Percentiles rank a stretch among this genome's conserved stretches.
phyloP scores from a whole-genome alignment of 1,139 yeast genomes.

The Geotrichum cucujoidarum region DNA sequence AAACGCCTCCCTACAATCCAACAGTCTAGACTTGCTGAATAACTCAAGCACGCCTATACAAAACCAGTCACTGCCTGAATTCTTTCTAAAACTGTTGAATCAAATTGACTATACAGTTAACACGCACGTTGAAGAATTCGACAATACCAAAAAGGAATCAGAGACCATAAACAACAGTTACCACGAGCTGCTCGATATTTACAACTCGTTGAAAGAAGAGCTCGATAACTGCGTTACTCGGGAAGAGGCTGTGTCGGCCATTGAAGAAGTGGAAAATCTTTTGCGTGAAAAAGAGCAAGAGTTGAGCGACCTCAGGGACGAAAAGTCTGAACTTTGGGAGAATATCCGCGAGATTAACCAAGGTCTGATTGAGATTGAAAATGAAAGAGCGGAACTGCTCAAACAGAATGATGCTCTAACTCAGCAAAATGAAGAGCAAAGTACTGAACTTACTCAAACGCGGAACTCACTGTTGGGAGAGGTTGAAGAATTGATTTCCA shows the following conservation, averaged over 20 bases:
- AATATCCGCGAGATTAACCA: slow-evolving; percentile 14
- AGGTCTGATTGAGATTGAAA: slow-evolving; percentile 13
- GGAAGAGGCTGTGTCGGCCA: slow-evolving; percentile 10
- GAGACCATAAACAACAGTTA: slow-evolving; percentile 1
- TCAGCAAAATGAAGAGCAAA: slow-evolving; percentile 11
- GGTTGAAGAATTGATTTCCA: not conserved
- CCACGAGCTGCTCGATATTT: slow-evolving; percentile 8
- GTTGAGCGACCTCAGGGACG: slow-evolving; percentile 8
- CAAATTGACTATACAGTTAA: slow-evolving; percentile 3
- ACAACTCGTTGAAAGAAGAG: slow-evolving; percentile 7
- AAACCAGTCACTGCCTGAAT: slow-evolving; percentile 1
- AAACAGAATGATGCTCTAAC: slow-evolving; percentile 9
- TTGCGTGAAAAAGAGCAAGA: slow-evolving; percentile 18
- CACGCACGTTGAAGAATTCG: not conserved
- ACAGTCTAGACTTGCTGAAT: not conserved
- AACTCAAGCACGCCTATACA: not conserved
- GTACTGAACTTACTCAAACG: not conserved
- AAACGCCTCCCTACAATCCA: no score
- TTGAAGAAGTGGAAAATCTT: slow-evolving; percentile 10
- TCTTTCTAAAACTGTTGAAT: slow-evolving; percentile 3
- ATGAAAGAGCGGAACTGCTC: slow-evolving; percentile 9
- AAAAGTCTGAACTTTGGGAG: slow-evolving; percentile 11
- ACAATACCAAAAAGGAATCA: not conserved
- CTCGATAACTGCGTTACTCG: slow-evolving; percentile 12
- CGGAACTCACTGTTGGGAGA: slow-evolving; percentile 1